Evolutionary conservation across 1,139 yeast species (phyloP), one percentile per base, ranked within the genome.

Genomic region (Zygosaccharomyces pseudobailii): DNA sequence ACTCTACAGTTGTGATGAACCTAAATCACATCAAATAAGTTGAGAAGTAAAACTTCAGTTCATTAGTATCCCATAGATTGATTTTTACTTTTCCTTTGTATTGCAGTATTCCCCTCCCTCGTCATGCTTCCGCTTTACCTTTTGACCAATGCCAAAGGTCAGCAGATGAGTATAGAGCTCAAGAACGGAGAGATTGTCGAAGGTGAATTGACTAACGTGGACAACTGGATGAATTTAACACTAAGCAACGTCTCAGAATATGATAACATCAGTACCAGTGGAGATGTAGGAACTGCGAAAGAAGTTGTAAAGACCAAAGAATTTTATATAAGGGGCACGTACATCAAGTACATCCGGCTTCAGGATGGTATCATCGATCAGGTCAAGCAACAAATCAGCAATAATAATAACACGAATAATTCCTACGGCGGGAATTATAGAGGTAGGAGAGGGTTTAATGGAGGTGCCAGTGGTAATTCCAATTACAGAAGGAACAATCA

Each of bases 211-310:
- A 79, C 82, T 50, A 86, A 87, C 62, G 89, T 96, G 60, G 98
- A 94, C 66, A 83, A 88, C 35, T 88, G 95, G 90, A 94, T 94
- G 98, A 92, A 92, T 66, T 74, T 94, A 58, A 87, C 96, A 1
- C 74, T 94, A 48, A 75, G 75, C 38, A 83, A 89, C 56, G 97
- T 86, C 21, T 79, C 83, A 45, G 90, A 85, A 63, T 54, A 48
- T 37, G 56, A 53, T 30, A 43, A 41, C n/a, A 42, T 48, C 19
- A 48, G 49, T 5, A 50, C 40, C 21, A 43, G 51, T n/a, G 59
- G 52, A 23, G 37, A 31, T n/a, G 44, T 45, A 32, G 50, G 48
- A 7, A 49, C 66, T 56, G 76, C 78, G 55, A 94, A 88, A 13
- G 84, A 82, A 46, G 72, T 87, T 63, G 70, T 76, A 49, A 82